phyloP scores from a whole-genome alignment of 2,329 filamentous ascomycete genomes.

The Zasmidium angulare region DNA sequence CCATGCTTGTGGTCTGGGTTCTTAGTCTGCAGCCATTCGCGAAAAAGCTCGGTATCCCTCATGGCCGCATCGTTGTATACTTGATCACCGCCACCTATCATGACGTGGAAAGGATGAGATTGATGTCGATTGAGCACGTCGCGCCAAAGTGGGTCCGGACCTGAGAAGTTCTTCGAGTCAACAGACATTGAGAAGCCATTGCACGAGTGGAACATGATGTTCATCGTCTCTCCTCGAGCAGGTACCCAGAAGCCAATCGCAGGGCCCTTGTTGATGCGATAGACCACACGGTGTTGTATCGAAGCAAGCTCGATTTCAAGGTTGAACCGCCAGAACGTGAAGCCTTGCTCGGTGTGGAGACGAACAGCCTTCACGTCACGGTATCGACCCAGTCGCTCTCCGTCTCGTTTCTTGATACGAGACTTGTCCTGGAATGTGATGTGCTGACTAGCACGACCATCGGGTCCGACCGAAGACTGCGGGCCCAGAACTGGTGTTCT shows the following conservation, averaged over 20 bases:
- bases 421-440: conserved; percentile 44
- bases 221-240: conserved; percentile 80
- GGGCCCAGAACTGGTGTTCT: conserved; percentile 34
- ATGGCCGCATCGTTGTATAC: conserved; percentile 91
- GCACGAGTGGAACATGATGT: conserved; percentile 98
- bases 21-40: conserved; percentile 78
- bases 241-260: conserved; percentile 94
- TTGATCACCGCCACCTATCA: conserved; percentile 96
- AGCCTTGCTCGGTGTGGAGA: conserved; percentile 79
- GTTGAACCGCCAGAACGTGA: conserved; percentile 97
- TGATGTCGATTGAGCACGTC: conserved; percentile 94
- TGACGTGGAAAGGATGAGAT: conserved; percentile 90
- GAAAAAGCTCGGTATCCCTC: conserved; percentile 72
- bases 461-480: conserved; percentile 22
- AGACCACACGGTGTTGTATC: conserved; percentile 82
- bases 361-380: conserved; percentile 80
- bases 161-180: conserved; percentile 77
- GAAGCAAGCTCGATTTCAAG: conserved; percentile 83
- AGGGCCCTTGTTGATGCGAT: conserved; percentile 90
- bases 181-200: conserved; percentile 88
- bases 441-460: conserved; percentile 28
- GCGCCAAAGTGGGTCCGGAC: conserved; percentile 94
- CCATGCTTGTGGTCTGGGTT: conserved; percentile 78
- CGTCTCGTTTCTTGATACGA: conserved; percentile 61
- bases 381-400: conserved; percentile 77